These are phyloP conservation scores for Pseudisothecium myosuroides DNA, from an alignment of 225 moss, liverwort and hornwort species.

Conservation along the genomic window DNA sequence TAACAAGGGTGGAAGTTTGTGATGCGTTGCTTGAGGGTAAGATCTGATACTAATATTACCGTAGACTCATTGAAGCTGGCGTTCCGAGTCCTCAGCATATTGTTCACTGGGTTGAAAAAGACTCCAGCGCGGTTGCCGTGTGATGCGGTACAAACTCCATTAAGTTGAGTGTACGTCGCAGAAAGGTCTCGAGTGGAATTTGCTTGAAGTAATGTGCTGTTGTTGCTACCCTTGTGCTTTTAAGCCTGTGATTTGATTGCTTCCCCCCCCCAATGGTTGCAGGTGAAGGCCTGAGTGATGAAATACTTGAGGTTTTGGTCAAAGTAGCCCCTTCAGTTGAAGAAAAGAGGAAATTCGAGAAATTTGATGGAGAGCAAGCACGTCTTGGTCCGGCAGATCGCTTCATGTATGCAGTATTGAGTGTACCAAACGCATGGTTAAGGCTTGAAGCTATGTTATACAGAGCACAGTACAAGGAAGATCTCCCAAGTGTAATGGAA, in stretches of 20 bases:
- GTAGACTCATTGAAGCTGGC: not conserved
- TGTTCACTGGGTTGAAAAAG: not conserved
- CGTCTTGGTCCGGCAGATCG: conserved; percentile 54
- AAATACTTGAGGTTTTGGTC: conserved; percentile 48
- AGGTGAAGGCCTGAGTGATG: conserved; percentile 55
- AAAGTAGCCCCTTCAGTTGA: conserved; percentile 51
- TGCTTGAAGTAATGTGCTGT: not conserved
- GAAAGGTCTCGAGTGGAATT: not conserved
- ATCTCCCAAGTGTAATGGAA: conserved; percentile 41
- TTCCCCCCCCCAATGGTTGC: not conserved
- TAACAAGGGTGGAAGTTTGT: conserved; percentile 45
- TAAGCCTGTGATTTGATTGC: not conserved
- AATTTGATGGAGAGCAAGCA: conserved; percentile 26
- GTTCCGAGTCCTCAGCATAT: not conserved
- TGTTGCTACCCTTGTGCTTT: not conserved
- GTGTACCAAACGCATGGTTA: conserved; percentile 55
- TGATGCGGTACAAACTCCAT: not conserved
- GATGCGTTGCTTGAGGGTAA: conserved; percentile 67
- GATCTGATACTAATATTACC: not conserved
- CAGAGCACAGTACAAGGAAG: conserved; percentile 56
- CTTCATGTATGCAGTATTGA: conserved; percentile 34
- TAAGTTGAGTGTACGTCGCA: not conserved
- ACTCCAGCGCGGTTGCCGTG: not conserved
- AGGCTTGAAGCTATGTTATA: conserved; percentile 60
- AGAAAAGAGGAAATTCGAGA: conserved; percentile 30